Conservation (phyloP, 2,329 filamentous ascomycete genomes). For the Ascochyta rabiei region DNA sequence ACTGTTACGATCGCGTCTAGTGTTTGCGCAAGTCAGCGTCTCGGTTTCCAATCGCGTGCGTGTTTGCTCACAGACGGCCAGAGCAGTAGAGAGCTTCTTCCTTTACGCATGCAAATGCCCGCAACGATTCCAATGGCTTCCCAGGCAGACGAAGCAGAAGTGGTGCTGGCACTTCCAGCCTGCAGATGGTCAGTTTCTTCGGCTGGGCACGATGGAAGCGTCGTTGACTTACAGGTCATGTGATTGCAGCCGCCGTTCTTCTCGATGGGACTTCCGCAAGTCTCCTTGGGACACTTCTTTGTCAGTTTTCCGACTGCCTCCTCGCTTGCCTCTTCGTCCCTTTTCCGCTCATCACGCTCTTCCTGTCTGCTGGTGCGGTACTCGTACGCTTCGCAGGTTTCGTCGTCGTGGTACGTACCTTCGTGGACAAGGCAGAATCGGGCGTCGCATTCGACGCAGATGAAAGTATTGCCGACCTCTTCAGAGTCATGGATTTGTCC, state of each 20-base stretch:
- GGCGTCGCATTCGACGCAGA: slow-evolving; percentile 46
- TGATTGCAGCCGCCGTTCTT: slow-evolving; percentile 53
- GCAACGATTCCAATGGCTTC: too few relatives aligned
- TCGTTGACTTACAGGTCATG: slow-evolving; percentile 43
- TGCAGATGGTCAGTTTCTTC: slow-evolving; percentile 17
- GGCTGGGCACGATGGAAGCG: background rate
- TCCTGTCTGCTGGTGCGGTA: slow-evolving; percentile 37
- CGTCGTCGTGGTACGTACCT: slow-evolving; percentile 47
- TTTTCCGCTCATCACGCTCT: slow-evolving; percentile 30
- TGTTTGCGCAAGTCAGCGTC: too few relatives aligned
- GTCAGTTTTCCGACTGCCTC: slow-evolving; percentile 38
- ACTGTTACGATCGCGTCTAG: too few relatives aligned
- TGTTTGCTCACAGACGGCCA: too few relatives aligned
- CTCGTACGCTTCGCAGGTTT: slow-evolving; percentile 51
- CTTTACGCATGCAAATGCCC: too few relatives aligned
- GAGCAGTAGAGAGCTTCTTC: too few relatives aligned
- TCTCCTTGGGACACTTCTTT: slow-evolving; percentile 48
- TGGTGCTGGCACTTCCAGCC: slow-evolving; percentile 45
- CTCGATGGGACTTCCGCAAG: slow-evolving; percentile 49
- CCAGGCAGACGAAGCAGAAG: slow-evolving; percentile 50
- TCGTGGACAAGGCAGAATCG: slow-evolving; percentile 48
- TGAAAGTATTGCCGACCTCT: slow-evolving; percentile 53
- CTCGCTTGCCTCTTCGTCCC: slow-evolving; percentile 32
- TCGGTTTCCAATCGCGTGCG: too few relatives aligned
- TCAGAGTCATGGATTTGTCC: slow-evolving; percentile 62